Percentiles rank a stretch among this genome's conserved stretches.
phyloP scores from a whole-genome alignment of 1,284 basidiomycete species.

The Stygiomarasmius scandens region DNA sequence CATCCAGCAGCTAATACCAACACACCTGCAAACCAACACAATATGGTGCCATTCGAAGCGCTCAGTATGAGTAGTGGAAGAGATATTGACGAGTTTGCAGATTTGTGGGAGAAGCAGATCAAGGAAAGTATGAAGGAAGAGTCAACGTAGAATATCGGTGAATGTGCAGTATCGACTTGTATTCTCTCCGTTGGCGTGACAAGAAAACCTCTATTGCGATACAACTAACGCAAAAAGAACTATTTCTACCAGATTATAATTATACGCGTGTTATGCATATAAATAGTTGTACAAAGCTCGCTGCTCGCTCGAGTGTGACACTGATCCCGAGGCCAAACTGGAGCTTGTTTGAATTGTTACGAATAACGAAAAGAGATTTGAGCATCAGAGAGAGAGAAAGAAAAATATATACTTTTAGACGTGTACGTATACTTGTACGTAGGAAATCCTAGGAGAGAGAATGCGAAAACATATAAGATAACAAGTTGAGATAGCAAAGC shows the following conservation, averaged over 20 bases:
- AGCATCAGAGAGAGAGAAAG: background rate
- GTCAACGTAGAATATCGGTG: background rate
- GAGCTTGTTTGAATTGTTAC: background rate
- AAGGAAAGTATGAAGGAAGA: constrained; percentile 35
- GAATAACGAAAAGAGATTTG: too few relatives aligned
- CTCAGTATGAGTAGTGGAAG: constrained; percentile 77
- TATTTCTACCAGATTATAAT: too few relatives aligned
- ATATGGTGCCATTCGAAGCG: constrained; percentile 92
- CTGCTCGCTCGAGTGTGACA: too few relatives aligned
- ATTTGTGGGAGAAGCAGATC: constrained; percentile 65
- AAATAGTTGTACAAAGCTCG: too few relatives aligned
- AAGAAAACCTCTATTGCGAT: background rate
- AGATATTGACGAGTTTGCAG: constrained; percentile 73
- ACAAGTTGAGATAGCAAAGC: constrained; percentile 5
- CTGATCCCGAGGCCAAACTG: background rate
- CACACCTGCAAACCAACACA: constrained; percentile 79
- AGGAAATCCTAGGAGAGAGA: background rate
- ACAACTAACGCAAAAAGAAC: too few relatives aligned
- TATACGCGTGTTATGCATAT: background rate
- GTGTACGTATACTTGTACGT: too few relatives aligned
- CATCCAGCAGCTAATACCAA: constrained; percentile 70
- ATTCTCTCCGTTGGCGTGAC: background rate
- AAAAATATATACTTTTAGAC: too few relatives aligned
- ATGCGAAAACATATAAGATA: constrained; percentile 9
- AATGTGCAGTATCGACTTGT: too few relatives aligned